Evolutionary conservation across 495 filamentous ascomycete genomes (phyloP).

Genomic region (Ascobolus immersus): DNA sequence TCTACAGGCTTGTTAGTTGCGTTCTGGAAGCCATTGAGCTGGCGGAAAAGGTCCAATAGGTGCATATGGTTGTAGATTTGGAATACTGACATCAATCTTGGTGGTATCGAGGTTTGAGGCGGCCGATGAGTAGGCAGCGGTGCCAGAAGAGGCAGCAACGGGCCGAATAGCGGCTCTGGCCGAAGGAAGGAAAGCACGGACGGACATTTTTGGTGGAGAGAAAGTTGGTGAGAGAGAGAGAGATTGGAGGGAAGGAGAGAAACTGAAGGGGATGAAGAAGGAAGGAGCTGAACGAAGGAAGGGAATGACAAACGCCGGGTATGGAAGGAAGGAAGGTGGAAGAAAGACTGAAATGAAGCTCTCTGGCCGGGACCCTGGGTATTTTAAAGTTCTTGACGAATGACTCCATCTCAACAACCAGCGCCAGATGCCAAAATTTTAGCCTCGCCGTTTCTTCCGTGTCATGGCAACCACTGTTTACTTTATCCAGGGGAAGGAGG

Average conservation of each 20-base stretch:
- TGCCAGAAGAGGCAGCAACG: conserved; percentile 2
- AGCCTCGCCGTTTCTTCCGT: no score
- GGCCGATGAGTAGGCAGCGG: background rate
- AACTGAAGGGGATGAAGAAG: conserved; percentile 1
- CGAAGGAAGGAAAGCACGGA: background rate
- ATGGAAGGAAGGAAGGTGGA: conserved; percentile 1
- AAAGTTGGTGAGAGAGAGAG: background rate
- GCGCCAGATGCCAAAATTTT: no score
- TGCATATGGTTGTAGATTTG: background rate
- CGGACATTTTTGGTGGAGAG: background rate
- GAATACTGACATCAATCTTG: conserved; percentile 6
- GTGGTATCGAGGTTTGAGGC: conserved; percentile 3
- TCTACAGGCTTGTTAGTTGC: conserved; percentile 19
- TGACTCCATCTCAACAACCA: no score
- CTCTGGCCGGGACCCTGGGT: no score
- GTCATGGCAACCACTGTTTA: no score
- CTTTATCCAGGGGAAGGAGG: no score
- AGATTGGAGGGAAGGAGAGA: background rate
- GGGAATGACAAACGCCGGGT: background rate
- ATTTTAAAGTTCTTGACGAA: no score
- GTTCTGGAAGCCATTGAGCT: background rate
- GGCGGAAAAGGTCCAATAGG: background rate
- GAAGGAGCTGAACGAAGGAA: background rate
- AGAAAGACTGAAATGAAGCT: no score
- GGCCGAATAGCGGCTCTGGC: conserved; percentile 2